Conservation (phyloP, 2,329 filamentous ascomycete species). For the Talaromyces rugulosus region DNA sequence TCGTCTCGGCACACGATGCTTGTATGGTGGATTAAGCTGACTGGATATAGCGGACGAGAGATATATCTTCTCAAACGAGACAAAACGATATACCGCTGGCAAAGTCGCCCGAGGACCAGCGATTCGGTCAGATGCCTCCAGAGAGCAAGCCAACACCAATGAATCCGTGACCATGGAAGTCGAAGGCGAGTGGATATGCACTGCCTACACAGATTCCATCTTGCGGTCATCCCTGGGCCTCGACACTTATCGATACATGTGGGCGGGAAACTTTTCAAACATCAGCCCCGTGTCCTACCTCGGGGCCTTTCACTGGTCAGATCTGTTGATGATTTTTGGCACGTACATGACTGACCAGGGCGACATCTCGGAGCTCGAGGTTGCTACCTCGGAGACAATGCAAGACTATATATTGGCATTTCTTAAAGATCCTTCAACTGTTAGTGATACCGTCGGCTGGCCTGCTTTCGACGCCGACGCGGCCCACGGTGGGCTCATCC, state of each 20-base stretch:
- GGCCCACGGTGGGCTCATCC: background rate
- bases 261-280: conserved; percentile 41
- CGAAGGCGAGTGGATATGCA: conserved; percentile 13
- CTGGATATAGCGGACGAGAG: conserved; percentile 17
- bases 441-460: conserved; percentile 11
- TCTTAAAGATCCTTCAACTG: conserved; percentile 15
- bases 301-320: conserved; percentile 39
- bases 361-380: conserved; percentile 15
- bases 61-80: conserved; percentile 26
- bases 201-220: conserved; percentile 9
- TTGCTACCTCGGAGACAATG: conserved; percentile 17
- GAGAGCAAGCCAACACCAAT: conserved; percentile 16
- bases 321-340: conserved; percentile 21
- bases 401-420: conserved; percentile 24
- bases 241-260: conserved; percentile 38
- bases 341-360: conserved; percentile 15
- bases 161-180: conserved; percentile 11
- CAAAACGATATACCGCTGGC: conserved; percentile 15
- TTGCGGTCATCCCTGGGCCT: conserved; percentile 12
- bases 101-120: conserved; percentile 16
- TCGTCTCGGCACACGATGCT: no score
- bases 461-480: conserved; percentile 1
- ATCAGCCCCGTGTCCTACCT: conserved; percentile 37
- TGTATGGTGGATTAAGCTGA: conserved; percentile 3
- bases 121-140: conserved; percentile 16